Evolutionary conservation across 306 rosid genomes (phyloP).

Genomic region (Trifolium pratense): DNA sequence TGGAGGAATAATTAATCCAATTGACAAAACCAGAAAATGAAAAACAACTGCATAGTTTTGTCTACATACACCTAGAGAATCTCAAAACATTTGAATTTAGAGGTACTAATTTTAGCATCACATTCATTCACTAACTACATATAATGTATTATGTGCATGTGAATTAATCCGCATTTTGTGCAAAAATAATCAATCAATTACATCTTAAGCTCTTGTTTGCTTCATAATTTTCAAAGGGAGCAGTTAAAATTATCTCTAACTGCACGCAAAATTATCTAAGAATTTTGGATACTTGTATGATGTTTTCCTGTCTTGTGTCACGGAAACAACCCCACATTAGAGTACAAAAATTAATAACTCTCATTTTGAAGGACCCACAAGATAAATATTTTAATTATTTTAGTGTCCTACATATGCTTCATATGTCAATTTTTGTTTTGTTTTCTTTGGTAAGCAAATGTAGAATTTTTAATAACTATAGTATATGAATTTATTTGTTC

Average conservation of each 20-base stretch:
- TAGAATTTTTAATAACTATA: conserved; percentile 29
- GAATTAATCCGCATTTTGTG: conserved; percentile 72
- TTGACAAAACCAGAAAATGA: conserved; percentile 51
- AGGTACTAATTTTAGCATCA: conserved; percentile 44
- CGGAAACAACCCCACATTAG: conserved; percentile 72
- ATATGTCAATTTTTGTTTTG: conserved; percentile 27
- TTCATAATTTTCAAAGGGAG: conserved; percentile 94
- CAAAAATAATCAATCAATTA: conserved; percentile 59
- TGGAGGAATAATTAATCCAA: conserved; percentile 39
- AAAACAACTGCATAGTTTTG: conserved; percentile 64
- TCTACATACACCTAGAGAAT: conserved; percentile 57
- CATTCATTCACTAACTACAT: conserved; percentile 28
- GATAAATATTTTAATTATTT: conserved; percentile 43
- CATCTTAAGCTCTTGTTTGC: conserved; percentile 67
- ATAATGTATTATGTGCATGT: conserved; percentile 65
- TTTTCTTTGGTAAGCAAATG: conserved; percentile 17
- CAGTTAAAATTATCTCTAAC: conserved; percentile 72
- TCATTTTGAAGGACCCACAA: conserved; percentile 44
- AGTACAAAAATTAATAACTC: conserved; percentile 42
- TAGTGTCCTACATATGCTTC: conserved; percentile 35
- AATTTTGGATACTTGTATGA: conserved; percentile 41
- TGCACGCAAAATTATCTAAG: conserved; percentile 46
- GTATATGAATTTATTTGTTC: conserved; percentile 25
- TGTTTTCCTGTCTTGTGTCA: conserved; percentile 59
- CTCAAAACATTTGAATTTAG: conserved; percentile 62